Conservation (phyloP, 805 yeast genomes). For the Citeromyces nyonsensis region DNA sequence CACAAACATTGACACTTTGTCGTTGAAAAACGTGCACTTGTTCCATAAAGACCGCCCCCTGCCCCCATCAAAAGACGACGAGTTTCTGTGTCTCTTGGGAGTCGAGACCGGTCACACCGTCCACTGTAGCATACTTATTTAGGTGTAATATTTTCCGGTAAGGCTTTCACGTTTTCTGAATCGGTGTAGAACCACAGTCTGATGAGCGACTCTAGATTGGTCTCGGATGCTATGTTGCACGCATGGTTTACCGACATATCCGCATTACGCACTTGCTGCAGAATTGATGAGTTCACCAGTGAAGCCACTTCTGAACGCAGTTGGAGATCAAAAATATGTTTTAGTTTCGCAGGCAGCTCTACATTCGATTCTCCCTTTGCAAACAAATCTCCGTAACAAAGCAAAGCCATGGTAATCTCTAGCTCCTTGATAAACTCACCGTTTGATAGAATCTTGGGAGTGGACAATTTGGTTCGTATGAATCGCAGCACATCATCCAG, state of each 20-base stretch:
- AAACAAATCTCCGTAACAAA: constrained; percentile 29
- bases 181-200: constrained; percentile 8
- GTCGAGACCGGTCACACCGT: constrained; percentile 37
- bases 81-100: constrained; percentile 31
- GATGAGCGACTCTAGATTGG: constrained; percentile 10
- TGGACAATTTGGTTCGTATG: constrained; percentile 34
- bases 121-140: constrained; percentile 10
- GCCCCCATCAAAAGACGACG: constrained; percentile 19
- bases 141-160: not conserved
- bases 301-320: constrained; percentile 53
- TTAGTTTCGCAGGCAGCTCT: constrained; percentile 38
- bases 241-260: not conserved
- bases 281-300: constrained; percentile 52
- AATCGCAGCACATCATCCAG: constrained; percentile 37
- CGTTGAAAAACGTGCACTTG: constrained; percentile 16
- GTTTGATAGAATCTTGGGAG: constrained; percentile 18
- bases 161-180: not conserved
- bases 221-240: not conserved
- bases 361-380: constrained; percentile 9
- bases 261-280: constrained; percentile 10
- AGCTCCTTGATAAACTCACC: constrained; percentile 49
- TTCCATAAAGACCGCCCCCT: constrained; percentile 16
- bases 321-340: constrained; percentile 38
- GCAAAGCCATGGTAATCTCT: constrained; percentile 72
- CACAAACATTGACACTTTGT: constrained; percentile 5